Evolutionary conservation across 805 yeast species (phyloP).

Genomic region (Pichia deserticola): DNA sequence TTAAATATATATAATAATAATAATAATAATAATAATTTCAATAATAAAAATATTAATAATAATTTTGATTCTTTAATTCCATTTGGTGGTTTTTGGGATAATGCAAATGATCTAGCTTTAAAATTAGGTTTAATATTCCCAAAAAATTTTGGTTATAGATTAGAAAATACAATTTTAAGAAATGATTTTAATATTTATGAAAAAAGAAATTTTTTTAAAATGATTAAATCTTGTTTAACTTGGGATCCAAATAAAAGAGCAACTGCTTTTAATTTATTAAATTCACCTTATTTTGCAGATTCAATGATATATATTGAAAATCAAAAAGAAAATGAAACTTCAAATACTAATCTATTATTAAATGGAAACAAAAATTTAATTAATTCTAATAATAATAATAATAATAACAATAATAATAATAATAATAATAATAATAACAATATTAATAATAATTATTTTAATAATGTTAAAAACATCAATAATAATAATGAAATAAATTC

Average conservation of each 20-base stretch:
- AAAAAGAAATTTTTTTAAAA: conserved; percentile 34
- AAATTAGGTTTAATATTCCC: conserved; percentile 55
- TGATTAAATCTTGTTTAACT: conserved; percentile 44
- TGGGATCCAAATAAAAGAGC: conserved; percentile 78
- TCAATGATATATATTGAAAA: conserved; percentile 25
- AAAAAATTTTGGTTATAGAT: conserved; percentile 35
- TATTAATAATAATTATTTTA: too few relatives aligned
- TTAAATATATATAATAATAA: background rate
- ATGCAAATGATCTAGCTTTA: conserved; percentile 45
- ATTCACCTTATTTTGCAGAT: conserved; percentile 47
- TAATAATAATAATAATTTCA: background rate
- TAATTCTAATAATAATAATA: too few relatives aligned
- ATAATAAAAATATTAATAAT: background rate
- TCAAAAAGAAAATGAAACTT: conserved; percentile 9
- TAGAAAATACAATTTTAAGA: conserved; percentile 39
- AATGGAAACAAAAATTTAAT: too few relatives aligned
- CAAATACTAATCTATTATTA: too few relatives aligned
- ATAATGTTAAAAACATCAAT: too few relatives aligned
- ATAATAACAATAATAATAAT: too few relatives aligned
- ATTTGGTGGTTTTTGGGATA: conserved; percentile 73
- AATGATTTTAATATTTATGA: conserved; percentile 31
- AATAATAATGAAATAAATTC: too few relatives aligned
- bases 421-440: too few relatives aligned
- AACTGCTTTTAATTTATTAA: conserved; percentile 40
- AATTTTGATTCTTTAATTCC: conserved; percentile 17